Conservation (phyloP, 352 stramenopile genomes). For the Phytophthora sp. region DNA sequence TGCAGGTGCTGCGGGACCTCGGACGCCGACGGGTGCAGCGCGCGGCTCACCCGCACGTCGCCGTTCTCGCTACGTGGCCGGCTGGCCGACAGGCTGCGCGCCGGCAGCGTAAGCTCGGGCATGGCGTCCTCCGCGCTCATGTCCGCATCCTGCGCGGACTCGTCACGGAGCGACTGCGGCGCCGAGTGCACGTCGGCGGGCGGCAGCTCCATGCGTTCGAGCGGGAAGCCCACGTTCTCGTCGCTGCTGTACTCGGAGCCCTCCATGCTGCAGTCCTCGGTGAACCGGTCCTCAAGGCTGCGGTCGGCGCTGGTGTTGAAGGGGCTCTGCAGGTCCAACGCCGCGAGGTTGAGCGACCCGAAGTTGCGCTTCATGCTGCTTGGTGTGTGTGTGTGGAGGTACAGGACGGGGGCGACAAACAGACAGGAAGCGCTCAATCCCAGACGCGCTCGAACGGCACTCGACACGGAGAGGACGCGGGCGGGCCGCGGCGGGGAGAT, state of each 20-base stretch:
- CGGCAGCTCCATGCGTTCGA: constrained; percentile 33
- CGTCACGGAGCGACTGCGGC: constrained; percentile 15
- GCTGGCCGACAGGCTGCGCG: constrained; percentile 21
- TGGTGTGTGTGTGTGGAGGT: constrained; percentile 9
- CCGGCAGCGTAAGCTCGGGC: constrained; percentile 27
- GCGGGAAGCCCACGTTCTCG: constrained; percentile 43
- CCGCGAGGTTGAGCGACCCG: constrained; percentile 58
- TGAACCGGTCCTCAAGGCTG: constrained; percentile 34
- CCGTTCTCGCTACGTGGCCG: constrained; percentile 21
- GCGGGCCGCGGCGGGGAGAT: not conserved
- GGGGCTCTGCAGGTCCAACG: constrained; percentile 40
- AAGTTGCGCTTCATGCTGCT: constrained; percentile 58
- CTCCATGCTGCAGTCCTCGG: constrained; percentile 32
- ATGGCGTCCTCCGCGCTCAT: constrained; percentile 34
- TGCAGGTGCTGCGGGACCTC: constrained; percentile 38
- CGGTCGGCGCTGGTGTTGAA: constrained; percentile 15
- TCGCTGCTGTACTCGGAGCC: constrained; percentile 36
- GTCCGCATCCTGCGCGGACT: constrained; percentile 17
- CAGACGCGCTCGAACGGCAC: constrained; percentile 25
- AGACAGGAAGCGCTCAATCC: constrained; percentile 18
- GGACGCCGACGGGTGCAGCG: constrained; percentile 18
- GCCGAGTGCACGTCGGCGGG: constrained; percentile 6
- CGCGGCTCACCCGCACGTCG: constrained; percentile 19
- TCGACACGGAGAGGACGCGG: constrained; percentile 16
- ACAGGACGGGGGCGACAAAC: not conserved